Conservation (phyloP, 2,329 filamentous ascomycete species). For the Alternaria viburni region DNA sequence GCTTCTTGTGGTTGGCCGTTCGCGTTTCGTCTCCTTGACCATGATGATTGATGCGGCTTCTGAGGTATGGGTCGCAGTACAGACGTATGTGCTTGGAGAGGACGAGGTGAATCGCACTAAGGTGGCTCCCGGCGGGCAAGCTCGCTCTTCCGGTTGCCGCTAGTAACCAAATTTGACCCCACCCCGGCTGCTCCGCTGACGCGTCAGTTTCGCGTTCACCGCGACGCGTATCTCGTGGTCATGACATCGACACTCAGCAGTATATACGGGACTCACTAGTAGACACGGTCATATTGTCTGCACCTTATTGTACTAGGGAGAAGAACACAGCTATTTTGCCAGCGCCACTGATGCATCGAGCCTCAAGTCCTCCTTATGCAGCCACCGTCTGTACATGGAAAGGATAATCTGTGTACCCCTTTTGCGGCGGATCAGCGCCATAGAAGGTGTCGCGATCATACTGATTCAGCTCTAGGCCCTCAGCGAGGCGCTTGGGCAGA, state of each 20-base stretch:
- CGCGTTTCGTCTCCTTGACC: not conserved
- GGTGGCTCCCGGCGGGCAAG: not conserved
- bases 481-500: conserved; percentile 50
- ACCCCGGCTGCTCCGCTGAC: not conserved
- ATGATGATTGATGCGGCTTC: not conserved
- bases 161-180: not conserved
- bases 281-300: not conserved
- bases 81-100: not conserved
- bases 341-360: conserved; percentile 18
- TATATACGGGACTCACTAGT: not conserved
- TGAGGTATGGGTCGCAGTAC: too few relatives aligned
- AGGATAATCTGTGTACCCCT: conserved; percentile 52
- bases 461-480: conserved; percentile 47
- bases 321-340: not conserved
- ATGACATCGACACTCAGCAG: not conserved
- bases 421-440: conserved; percentile 41
- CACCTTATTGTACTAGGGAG: not conserved
- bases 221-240: not conserved
- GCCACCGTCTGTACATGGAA: conserved; percentile 33
- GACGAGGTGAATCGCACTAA: not conserved
- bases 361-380: conserved; percentile 17
- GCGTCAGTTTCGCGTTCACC: not conserved
- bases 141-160: not conserved
- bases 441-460: conserved; percentile 58
- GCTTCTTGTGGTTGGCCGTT: not conserved